Evolutionary conservation across 2,329 filamentous ascomycete genomes (phyloP).

Genomic region (Monosporascus sp.): DNA sequence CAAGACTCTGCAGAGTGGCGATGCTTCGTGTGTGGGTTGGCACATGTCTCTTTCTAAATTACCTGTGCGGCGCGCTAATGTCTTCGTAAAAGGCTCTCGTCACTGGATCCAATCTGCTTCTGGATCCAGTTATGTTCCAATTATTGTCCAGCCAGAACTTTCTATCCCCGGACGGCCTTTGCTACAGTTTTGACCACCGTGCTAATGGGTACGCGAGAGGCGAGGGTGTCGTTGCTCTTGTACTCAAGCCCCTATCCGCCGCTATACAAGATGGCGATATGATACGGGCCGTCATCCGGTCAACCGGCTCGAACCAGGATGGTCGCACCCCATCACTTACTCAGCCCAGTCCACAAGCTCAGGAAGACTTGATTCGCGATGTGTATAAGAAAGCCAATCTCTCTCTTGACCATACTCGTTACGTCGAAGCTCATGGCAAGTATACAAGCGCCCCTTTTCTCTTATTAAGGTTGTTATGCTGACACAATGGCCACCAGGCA

Average conservation of each 20-base stretch:
- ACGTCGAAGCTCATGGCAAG: conserved; percentile 28
- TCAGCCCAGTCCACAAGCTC: conserved; percentile 23
- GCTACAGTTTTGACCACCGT: conserved; percentile 24
- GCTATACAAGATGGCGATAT: conserved; percentile 38
- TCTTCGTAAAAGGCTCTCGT: conserved; percentile 26
- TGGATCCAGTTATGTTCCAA: conserved; percentile 23
- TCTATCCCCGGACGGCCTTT: conserved; percentile 32
- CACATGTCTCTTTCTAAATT: neutral
- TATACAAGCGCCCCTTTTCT: neutral
- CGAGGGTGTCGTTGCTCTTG: conserved; percentile 44
- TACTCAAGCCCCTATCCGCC: conserved; percentile 44
- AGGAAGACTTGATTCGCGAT: conserved; percentile 26
- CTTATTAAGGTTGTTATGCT: neutral
- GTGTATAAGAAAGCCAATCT: conserved; percentile 25
- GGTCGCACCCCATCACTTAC: conserved; percentile 23
- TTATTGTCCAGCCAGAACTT: conserved; percentile 27
- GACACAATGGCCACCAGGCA: conserved; percentile 21
- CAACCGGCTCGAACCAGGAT: conserved; percentile 25
- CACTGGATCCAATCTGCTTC: conserved; percentile 26
- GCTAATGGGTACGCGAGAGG: conserved; percentile 35
- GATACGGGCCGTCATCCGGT: conserved; percentile 13
- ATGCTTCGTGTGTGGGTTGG: neutral
- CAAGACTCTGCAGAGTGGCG: neutral
- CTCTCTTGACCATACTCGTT: conserved; percentile 16
- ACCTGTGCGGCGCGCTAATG: neutral